These are phyloP conservation scores for Meira miltonrushii DNA, from an alignment of 1,284 basidiomycete species.

Conservation along the genomic window DNA sequence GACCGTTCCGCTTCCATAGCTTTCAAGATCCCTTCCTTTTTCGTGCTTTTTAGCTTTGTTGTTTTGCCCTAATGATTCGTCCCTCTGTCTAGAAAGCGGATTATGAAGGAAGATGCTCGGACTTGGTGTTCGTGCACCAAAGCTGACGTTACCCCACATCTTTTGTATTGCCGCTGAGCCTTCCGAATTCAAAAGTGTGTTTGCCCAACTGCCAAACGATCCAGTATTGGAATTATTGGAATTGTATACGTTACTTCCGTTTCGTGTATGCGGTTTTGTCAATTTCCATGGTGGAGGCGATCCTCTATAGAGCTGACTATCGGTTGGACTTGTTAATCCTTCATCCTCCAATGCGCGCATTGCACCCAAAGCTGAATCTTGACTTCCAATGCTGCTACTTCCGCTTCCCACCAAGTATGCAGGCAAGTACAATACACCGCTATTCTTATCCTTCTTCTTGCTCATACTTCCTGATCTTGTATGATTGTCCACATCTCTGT, in stretches of 20 bases:
- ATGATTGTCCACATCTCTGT: constrained; percentile 8
- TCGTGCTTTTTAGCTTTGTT: too few relatives aligned
- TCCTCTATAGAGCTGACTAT: background rate
- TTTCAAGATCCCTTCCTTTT: too few relatives aligned
- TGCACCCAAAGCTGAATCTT: background rate
- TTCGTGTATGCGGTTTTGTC: background rate
- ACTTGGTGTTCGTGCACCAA: constrained; percentile 5
- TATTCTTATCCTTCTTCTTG: constrained; percentile 13
- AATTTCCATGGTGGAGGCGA: background rate
- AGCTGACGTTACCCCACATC: background rate
- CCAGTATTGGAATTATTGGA: background rate
- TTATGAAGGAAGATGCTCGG: background rate
- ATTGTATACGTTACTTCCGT: background rate
- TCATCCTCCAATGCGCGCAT: background rate
- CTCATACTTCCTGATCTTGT: constrained; percentile 15
- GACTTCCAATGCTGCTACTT: background rate
- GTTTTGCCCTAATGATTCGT: too few relatives aligned
- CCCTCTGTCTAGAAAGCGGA: too few relatives aligned
- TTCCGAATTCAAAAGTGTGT: too few relatives aligned
- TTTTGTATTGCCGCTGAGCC: background rate
- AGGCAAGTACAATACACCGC: constrained; percentile 28
- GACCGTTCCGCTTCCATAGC: too few relatives aligned
- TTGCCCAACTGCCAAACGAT: background rate
- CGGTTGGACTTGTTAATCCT: background rate
- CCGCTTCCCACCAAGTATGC: constrained; percentile 32